phyloP scores from a whole-genome alignment of 1,284 basidiomycete species.

The Cutaneotrichosporon curvatum region DNA sequence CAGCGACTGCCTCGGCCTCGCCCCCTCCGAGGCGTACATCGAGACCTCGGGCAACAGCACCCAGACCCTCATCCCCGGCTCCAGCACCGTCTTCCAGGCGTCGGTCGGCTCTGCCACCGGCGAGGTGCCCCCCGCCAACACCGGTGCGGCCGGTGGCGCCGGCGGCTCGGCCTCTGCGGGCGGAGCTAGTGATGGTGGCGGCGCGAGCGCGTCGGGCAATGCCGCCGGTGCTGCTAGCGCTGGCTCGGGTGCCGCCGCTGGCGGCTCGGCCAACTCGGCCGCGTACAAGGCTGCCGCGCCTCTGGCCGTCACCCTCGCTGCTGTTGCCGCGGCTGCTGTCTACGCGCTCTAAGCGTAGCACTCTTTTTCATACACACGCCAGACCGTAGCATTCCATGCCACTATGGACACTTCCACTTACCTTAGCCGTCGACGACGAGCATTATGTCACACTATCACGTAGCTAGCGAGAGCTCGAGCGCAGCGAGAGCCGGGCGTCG shows the following conservation, averaged over 20 bases:
- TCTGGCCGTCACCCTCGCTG: neutral
- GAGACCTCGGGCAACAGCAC: conserved; percentile 45
- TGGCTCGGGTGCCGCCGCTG: too few relatives aligned
- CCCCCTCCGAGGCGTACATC: conserved; percentile 42
- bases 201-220: too few relatives aligned
- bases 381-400: neutral
- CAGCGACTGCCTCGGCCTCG: conserved; percentile 57
- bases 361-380: neutral
- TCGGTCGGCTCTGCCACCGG: conserved; percentile 29
- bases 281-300: neutral
- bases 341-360: conserved; percentile 1
- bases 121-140: conserved; percentile 16
- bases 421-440: too few relatives aligned
- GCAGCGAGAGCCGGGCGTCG: neutral
- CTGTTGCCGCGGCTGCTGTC: conserved; percentile 3
- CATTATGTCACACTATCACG: conserved; percentile 1
- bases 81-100: conserved; percentile 26
- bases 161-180: neutral
- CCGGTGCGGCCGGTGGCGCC: neutral
- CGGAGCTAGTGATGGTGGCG: too few relatives aligned
- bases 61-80: conserved; percentile 24
- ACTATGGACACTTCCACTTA: too few relatives aligned
- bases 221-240: too few relatives aligned
- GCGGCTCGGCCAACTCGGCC: too few relatives aligned
- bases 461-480: too few relatives aligned